Evolutionary conservation across 2,329 filamentous ascomycete species (phyloP).

Genomic region (Escovopsis sp.): DNA sequence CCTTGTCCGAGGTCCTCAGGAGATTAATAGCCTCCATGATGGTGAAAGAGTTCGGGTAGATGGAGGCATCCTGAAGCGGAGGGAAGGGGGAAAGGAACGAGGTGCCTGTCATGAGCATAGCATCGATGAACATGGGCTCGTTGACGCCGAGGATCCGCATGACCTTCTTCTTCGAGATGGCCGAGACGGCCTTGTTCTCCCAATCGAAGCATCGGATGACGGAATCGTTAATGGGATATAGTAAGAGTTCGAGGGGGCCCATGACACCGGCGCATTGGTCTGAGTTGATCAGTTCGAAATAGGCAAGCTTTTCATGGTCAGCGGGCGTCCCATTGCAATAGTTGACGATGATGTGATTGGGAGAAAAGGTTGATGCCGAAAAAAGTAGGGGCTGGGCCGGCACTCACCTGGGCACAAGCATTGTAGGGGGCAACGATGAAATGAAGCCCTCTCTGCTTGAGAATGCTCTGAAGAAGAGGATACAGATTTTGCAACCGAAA

Average conservation of each 20-base stretch:
- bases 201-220: constrained; percentile 56
- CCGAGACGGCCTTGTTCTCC: constrained; percentile 48
- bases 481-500: constrained; percentile 59
- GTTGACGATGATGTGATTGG: no score
- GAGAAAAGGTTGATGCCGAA: no score
- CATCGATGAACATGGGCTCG: constrained; percentile 68
- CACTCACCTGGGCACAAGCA: constrained; percentile 65
- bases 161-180: constrained; percentile 51
- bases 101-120: constrained; percentile 69
- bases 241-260: constrained; percentile 69
- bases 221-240: constrained; percentile 70
- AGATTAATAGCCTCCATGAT: constrained; percentile 68
- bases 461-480: constrained; percentile 59
- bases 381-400: neutral
- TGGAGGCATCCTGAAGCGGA: constrained; percentile 46
- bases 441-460: constrained; percentile 53
- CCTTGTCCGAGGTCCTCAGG: constrained; percentile 52
- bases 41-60: constrained; percentile 42
- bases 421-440: constrained; percentile 80
- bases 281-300: constrained; percentile 54
- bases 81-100: constrained; percentile 70
- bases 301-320: constrained; percentile 46
- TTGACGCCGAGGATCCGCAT: constrained; percentile 51
- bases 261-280: constrained; percentile 63
- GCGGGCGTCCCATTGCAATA: neutral